Evolutionary conservation across 2,329 filamentous ascomycete species (phyloP).

Genomic region (Apiospora saccharicola): DNA sequence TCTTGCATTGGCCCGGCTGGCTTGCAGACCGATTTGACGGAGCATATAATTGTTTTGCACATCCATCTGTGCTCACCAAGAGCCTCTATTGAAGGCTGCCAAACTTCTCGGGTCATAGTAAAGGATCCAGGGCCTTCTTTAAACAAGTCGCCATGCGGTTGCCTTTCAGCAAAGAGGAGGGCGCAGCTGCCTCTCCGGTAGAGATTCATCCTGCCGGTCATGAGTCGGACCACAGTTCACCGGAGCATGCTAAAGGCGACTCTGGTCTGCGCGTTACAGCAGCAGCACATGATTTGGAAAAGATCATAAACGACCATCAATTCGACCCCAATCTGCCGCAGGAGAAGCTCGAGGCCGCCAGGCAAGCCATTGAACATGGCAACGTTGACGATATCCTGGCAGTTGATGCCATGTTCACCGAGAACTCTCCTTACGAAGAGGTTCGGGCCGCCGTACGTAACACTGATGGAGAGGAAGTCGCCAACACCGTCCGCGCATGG

Average conservation of each 20-base stretch:
- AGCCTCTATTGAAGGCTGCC: neutral
- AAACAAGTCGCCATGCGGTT: neutral
- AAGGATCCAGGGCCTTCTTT: neutral
- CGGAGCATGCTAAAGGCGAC: neutral
- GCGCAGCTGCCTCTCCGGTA: neutral
- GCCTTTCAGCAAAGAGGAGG: constrained; percentile 14
- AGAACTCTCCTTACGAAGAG: constrained; percentile 49
- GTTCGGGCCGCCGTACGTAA: constrained; percentile 54
- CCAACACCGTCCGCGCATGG: constrained; percentile 54
- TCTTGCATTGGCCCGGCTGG: neutral
- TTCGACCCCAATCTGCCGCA: constrained; percentile 45
- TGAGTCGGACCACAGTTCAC: neutral
- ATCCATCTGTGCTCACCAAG: neutral
- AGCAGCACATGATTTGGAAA: constrained; percentile 39
- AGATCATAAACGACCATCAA: constrained; percentile 43
- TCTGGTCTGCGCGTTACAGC: constrained; percentile 31
- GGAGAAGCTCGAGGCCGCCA: constrained; percentile 43
- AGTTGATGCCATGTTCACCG: constrained; percentile 42
- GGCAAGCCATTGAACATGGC: constrained; percentile 41
- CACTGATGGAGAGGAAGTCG: constrained; percentile 51
- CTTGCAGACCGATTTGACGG: neutral
- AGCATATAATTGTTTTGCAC: neutral
- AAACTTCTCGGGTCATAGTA: neutral
- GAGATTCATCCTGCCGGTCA: neutral
- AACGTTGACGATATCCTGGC: constrained; percentile 42